Evolutionary conservation across 208 protist species (phyloP).

Genomic region (Phytomonas francai): DNA sequence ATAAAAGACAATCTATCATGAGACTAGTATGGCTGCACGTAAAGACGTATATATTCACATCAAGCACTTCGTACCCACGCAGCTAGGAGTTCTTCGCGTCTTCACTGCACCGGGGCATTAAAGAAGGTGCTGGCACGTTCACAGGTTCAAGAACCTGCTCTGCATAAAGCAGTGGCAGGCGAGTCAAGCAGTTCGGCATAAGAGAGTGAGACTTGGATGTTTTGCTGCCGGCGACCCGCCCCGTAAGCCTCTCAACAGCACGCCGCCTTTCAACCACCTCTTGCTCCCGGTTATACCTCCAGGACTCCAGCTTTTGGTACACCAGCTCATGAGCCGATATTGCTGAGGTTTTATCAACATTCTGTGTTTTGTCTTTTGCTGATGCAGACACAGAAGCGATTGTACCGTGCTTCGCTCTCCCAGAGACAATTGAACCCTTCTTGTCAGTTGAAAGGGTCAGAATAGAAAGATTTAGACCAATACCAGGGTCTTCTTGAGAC

Average conservation of each 20-base stretch:
- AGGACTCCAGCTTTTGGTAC: conserved; percentile 9
- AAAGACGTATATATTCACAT: neutral
- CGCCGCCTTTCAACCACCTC: conserved; percentile 13
- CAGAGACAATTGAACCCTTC: neutral
- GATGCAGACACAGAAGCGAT: neutral
- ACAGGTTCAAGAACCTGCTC: neutral
- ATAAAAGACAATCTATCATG: neutral
- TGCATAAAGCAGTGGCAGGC: neutral
- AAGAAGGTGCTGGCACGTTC: neutral
- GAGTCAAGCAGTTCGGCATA: neutral
- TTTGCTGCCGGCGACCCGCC: neutral
- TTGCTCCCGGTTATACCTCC: conserved; percentile 12
- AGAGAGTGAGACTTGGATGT: neutral
- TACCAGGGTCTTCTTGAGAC: neutral
- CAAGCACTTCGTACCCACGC: neutral
- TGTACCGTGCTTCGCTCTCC: neutral
- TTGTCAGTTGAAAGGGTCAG: neutral
- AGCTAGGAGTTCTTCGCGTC: neutral
- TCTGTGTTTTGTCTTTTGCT: neutral
- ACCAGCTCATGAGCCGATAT: conserved; percentile 22
- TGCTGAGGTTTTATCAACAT: neutral
- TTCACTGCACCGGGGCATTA: neutral
- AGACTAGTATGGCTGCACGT: neutral
- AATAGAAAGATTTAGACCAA: neutral
- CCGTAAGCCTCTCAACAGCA: conserved; percentile 4